These are phyloP conservation scores for Albizia julibrissin DNA, from an alignment of 306 rosid genomes.

Conservation along the genomic window DNA sequence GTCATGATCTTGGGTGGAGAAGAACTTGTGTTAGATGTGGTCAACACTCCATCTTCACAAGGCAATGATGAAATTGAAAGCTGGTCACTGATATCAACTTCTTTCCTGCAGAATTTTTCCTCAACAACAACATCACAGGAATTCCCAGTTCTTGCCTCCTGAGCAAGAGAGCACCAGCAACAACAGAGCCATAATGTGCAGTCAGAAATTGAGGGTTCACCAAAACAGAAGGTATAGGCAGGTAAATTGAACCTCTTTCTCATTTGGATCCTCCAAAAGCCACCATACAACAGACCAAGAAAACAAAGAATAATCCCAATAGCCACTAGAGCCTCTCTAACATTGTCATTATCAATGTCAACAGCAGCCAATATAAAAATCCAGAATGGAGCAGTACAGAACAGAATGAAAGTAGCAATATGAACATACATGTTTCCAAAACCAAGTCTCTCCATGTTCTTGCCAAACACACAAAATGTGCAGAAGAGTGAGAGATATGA, in stretches of 20 bases:
- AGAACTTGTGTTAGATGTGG: constrained; percentile 52
- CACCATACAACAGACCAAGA: constrained; percentile 90
- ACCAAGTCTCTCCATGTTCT: constrained; percentile 99
- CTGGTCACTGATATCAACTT: constrained; percentile 22
- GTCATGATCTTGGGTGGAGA: constrained; percentile 41
- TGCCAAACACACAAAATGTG: constrained; percentile 83
- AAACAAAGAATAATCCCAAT: constrained; percentile 74
- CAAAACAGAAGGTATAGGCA: constrained; percentile 74
- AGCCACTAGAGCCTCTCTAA: constrained; percentile 61
- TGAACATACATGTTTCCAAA: constrained; percentile 96
- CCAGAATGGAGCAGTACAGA: constrained; percentile 97
- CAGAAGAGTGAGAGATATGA: constrained; percentile 89
- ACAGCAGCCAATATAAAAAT: constrained; percentile 87
- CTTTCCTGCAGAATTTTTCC: constrained; percentile 56
- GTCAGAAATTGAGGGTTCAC: constrained; percentile 67
- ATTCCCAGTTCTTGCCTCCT: constrained; percentile 79
- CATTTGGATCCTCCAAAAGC: constrained; percentile 99
- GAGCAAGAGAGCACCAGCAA: constrained; percentile 96
- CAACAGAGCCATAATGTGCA: constrained; percentile 89
- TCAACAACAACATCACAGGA: constrained; percentile 60
- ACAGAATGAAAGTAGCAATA: constrained; percentile 81
- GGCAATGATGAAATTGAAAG: constrained; percentile 55
- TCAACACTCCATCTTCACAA: constrained; percentile 52
- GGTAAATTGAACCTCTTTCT: constrained; percentile 43
- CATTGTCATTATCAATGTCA: constrained; percentile 70